Conservation (phyloP, 805 yeast genomes). For the Pichia heedii region DNA sequence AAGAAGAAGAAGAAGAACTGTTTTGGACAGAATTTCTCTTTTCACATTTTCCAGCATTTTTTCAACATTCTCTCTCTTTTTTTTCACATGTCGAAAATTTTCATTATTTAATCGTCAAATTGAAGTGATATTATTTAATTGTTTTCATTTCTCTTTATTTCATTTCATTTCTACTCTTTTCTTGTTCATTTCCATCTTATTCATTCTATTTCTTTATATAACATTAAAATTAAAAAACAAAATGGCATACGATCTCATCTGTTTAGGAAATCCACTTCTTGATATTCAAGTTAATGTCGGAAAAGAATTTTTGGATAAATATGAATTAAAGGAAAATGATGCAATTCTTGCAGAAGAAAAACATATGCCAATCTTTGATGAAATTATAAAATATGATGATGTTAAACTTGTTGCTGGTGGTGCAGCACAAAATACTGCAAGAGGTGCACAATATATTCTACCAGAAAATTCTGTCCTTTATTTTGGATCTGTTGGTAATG, state of each 20-base stretch:
- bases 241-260: constrained; percentile 63
- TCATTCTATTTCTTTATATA: no score
- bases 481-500: constrained; percentile 95
- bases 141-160: no score
- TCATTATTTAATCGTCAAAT: no score
- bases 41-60: no score
- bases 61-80: not conserved
- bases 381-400: constrained; percentile 51
- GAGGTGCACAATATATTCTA: constrained; percentile 93
- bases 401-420: constrained; percentile 91
- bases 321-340: constrained; percentile 81
- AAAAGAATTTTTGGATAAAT: constrained; percentile 62
- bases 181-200: not conserved
- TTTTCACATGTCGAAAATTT: no score
- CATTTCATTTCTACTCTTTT: not conserved
- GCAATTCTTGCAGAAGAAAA: constrained; percentile 80
- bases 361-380: constrained; percentile 81
- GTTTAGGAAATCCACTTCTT: constrained; percentile 83
- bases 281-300: constrained; percentile 77
- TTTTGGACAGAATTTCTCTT: no score
- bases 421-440: constrained; percentile 98
- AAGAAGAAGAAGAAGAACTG: no score
- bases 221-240: not conserved
- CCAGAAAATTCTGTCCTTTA: constrained; percentile 79
- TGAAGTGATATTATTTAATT: no score